Percentiles rank a stretch among this genome's conserved stretches.
These are phyloP conservation scores for Abeoforma whisleri DNA, from an alignment of 78 protist genomes.

Conservation along the genomic window DNA sequence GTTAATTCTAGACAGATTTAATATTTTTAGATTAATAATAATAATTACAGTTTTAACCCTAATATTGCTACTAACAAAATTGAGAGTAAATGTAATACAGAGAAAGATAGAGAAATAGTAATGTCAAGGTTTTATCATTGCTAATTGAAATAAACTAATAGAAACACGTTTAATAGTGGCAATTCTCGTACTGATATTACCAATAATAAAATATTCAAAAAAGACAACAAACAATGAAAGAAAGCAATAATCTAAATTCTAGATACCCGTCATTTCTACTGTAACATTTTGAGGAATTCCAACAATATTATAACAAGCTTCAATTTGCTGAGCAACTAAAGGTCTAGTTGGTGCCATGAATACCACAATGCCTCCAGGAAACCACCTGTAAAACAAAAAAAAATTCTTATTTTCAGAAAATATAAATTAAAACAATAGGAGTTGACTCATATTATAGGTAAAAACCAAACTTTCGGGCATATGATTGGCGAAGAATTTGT, in stretches of 20 bases:
- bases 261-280: slow-evolving; percentile 57
- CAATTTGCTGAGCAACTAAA: slow-evolving; percentile 81
- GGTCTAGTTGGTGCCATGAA: slow-evolving; percentile 92
- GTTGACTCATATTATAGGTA: not conserved
- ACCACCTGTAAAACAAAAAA: slow-evolving; percentile 63
- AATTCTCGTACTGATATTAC: too few species aligned
- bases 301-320: slow-evolving; percentile 58
- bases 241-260: not conserved
- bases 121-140: too few species aligned
- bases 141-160: too few species aligned
- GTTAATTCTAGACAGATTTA: too few species aligned
- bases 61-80: too few species aligned
- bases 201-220: too few species aligned
- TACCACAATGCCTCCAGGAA: slow-evolving; percentile 69
- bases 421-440: not conserved
- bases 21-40: too few species aligned
- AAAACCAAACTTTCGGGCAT: not conserved
- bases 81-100: too few species aligned
- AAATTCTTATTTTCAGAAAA: too few species aligned
- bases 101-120: too few species aligned
- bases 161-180: too few species aligned
- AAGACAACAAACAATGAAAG: not conserved
- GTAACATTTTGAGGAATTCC: slow-evolving; percentile 35
- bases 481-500: not conserved
- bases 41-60: too few species aligned